Evolutionary conservation across 768 basidiomycete species (phyloP).

Genomic region (Tulasnella sp.): DNA sequence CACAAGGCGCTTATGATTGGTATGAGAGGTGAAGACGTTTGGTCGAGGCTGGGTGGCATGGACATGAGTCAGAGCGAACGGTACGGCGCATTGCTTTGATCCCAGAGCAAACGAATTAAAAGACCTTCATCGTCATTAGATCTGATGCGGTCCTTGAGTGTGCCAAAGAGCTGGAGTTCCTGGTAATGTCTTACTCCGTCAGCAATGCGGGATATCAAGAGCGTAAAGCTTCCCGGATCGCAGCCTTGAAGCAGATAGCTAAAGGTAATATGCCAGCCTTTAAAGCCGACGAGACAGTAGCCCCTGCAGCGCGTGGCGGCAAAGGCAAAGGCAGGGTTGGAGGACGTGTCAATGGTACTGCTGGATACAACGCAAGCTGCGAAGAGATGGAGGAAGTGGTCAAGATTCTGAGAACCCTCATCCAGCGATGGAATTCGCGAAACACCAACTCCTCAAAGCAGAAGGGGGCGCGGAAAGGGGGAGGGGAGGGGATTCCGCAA

Average conservation of each 20-base stretch:
- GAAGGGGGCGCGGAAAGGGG: too few relatives aligned
- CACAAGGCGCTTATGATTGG: constrained; percentile 30
- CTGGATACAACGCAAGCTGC: neutral
- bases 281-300: neutral
- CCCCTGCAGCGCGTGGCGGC: neutral
- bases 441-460: too few relatives aligned
- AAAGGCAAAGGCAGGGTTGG: neutral
- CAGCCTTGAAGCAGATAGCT: constrained; percentile 30
- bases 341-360: too few relatives aligned
- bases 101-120: too few relatives aligned
- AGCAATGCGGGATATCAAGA: constrained; percentile 41
- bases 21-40: constrained; percentile 23
- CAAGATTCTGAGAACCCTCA: neutral
- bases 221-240: constrained; percentile 29
- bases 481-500: too few relatives aligned
- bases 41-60: constrained; percentile 21
- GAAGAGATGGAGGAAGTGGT: constrained; percentile 1
- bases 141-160: constrained; percentile 30
- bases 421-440: neutral
- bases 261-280: constrained; percentile 1
- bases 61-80: neutral
- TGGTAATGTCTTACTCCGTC: constrained; percentile 38
- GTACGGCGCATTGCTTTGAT: constrained; percentile 9
- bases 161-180: constrained; percentile 42
- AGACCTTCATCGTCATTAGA: neutral